Evolutionary conservation across 371 early-diverging fungal genomes (phyloP), one percentile per base, ranked within the genome.

Genomic region (Parasitella parasitica): DNA sequence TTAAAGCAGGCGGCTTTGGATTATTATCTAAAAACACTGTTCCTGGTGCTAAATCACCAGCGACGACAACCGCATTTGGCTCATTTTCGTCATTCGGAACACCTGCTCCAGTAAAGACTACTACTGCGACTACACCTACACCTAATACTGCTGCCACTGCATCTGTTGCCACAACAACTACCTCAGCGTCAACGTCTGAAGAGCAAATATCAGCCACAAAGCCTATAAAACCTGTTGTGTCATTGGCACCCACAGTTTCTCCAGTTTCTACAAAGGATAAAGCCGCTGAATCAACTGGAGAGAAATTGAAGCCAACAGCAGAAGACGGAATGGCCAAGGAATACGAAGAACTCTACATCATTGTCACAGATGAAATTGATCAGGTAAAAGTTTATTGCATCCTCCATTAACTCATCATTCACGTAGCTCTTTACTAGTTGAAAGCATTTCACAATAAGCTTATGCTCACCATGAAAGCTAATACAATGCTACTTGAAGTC

Each of bases 311-410:
- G 35, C 56, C 67, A 13, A 64, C 63, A 52, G 56, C 54, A 18
- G 48, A 55, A 20, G 63, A 71, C 39, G 63, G 70, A 12, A 72
- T 76, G 72, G 72, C 69, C 2, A 52, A 52, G 24, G 68, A 61
- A 50, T 76, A 66, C 39, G 76, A 76, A 64, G 16, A 20, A 9
- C 37, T 64, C 8, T 72, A 68, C 46, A 56, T 72, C n/a, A 51
- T 15, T 11, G 59, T 69, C 13, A 54, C 43, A 7, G 61, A 64
- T 16, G 65, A 54, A 13, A 66, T 72, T 36, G 51, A 64, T 28
- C 36, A 64, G 52, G 71, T 71, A 64, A 54, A 37, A n/a, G n/a
- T n/a, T 6, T 9, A 26, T 9, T 4, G 27, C 6, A 26, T 1
- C 0, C 6, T 28, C 4, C 24, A 58, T 9, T 38, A 11, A 43